Conservation (phyloP, 306 rosid species). For the Dalbergia oliveri region DNA sequence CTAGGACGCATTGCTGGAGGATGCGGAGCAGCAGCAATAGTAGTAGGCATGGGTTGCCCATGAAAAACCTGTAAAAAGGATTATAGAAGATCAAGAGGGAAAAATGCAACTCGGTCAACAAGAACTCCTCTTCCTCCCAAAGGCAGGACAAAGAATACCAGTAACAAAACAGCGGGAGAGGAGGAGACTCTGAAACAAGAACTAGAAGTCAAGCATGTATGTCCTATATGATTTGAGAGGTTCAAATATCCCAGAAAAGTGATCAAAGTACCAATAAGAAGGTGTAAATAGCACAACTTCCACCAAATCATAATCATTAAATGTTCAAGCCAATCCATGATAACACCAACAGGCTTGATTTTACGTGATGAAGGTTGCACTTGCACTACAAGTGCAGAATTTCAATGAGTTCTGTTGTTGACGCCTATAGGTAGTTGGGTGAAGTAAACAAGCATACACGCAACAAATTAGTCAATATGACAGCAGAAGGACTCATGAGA, state of each 20-base stretch:
- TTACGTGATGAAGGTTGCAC: neutral
- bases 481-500: neutral
- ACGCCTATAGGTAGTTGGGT: constrained; percentile 15
- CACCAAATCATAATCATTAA: constrained; percentile 28
- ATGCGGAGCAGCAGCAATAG: constrained; percentile 79
- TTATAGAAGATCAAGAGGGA: constrained; percentile 28
- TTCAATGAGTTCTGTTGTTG: constrained; percentile 22
- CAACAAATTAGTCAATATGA: constrained; percentile 25
- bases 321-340: constrained; percentile 31
- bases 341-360: constrained; percentile 32
- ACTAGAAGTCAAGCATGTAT: neutral
- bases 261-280: neutral
- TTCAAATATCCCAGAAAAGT: constrained; percentile 18
- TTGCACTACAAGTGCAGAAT: constrained; percentile 31
- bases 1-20: constrained; percentile 97
- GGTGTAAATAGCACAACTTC: constrained; percentile 25
- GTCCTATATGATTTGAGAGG: constrained; percentile 29
- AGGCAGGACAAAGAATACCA: neutral
- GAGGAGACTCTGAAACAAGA: neutral
- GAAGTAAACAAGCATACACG: constrained; percentile 22
- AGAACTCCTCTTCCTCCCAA: constrained; percentile 13
- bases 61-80: constrained; percentile 74
- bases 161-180: neutral
- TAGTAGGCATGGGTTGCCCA: constrained; percentile 75
- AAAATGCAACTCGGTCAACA: constrained; percentile 23